Base-by-base conservation (phyloP, 1,284 basidiomycete species). In the Omphalotus olearius region DNA sequence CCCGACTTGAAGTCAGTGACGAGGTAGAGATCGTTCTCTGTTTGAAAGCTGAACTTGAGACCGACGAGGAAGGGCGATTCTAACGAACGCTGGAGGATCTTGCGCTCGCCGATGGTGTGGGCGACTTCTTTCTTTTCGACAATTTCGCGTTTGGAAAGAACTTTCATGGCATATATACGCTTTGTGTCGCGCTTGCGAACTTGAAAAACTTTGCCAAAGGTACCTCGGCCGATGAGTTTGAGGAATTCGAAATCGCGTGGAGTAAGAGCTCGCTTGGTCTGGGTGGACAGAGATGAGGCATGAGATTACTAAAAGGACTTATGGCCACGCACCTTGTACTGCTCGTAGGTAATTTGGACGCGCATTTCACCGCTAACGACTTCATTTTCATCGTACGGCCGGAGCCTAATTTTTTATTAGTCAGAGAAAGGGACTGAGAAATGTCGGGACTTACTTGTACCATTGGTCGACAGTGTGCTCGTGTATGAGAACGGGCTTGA, bases 111-210 rank as follows among this genome's bases (percentile, higher is more conserved):
- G 59, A 99, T 98, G 13, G 96, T 99, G 69, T 99, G 97, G 5
- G 94, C 94, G 38, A 99, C 94, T 69, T 99, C 97, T 72, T 99
- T 99, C 78, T 98, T 99, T 43, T 93, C 92, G 52, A 98, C 86
- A 62, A 99, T 99, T 69, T 99, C 97, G 73, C 93, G 94, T 76
- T 99, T 99, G 36, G 91, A 95, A 33, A 99, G 80, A 45, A 99
- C 92, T 68, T 99, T 99, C 96, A 99, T 99, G 50, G 97, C 97
- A 73, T 98, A 99, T 73, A 99, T 99, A 47, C 97, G 91, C 68
- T 93, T 91, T 41, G 97, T 99, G 73, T 99, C 96, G 67, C 80
- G 86, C 73, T 99, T 99, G 56, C 96, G 90, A 37, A 99, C 96
- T 70, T 99, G 97, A 78, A 98, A 99, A 18, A 99, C 96, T 47